These are phyloP conservation scores for Shiraia bambusicola DNA, from an alignment of 2,329 filamentous ascomycete genomes.

Conservation along the genomic window DNA sequence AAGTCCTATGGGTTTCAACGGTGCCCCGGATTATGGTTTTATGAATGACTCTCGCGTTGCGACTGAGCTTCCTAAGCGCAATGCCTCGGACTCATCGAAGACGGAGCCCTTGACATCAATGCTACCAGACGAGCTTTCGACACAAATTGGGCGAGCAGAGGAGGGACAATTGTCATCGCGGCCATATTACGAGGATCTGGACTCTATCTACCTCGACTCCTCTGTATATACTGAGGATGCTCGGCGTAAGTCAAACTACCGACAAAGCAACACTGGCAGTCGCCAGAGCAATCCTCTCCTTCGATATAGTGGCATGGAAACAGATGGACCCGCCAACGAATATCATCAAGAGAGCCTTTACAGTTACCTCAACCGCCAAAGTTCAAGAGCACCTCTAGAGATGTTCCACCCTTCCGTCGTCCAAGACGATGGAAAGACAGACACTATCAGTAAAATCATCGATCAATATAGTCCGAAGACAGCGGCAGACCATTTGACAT, in stretches of 20 bases:
- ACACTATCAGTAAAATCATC: conserved; percentile 39
- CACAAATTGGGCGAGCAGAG: conserved; percentile 17
- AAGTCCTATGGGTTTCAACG: conserved; percentile 16
- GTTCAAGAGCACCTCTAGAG: conserved; percentile 15
- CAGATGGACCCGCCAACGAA: conserved; percentile 13
- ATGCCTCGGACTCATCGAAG: conserved; percentile 2
- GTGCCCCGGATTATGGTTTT: conserved; percentile 7
- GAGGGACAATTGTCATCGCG: conserved; percentile 11
- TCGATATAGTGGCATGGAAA: conserved; percentile 16
- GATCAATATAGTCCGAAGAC: conserved; percentile 27
- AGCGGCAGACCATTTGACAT: conserved; percentile 4
- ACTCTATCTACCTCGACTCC: conserved; percentile 33
- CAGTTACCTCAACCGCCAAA: conserved; percentile 14
- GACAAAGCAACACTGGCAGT: conserved; percentile 20
- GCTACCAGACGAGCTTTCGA: conserved; percentile 32
- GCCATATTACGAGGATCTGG: conserved; percentile 35
- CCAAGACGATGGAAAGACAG: conserved; percentile 24
- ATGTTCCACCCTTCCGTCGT: conserved; percentile 13
- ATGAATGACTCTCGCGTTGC: neutral
- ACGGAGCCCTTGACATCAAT: conserved; percentile 28
- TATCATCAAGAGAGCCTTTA: conserved; percentile 19
- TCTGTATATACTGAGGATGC: conserved; percentile 36
- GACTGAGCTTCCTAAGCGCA: conserved; percentile 9
- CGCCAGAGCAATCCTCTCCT: conserved; percentile 26
- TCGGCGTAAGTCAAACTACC: conserved; percentile 19